Evolutionary conservation across 1,284 basidiomycete genomes (phyloP).

Genomic region (Xanthoconium separans): DNA sequence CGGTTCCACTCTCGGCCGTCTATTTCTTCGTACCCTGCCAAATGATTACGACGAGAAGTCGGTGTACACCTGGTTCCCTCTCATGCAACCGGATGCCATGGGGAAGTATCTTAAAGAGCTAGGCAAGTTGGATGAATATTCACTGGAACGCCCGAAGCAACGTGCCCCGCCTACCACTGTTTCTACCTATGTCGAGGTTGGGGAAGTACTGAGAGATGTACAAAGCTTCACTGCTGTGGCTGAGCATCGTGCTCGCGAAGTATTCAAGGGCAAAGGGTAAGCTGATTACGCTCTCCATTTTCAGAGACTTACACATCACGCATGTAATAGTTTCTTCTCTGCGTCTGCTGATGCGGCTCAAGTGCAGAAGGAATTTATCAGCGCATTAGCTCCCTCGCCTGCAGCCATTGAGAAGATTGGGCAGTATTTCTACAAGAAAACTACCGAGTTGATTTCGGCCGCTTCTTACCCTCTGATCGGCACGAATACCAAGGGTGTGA

Average conservation of each 20-base stretch:
- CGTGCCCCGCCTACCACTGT: slow-evolving; percentile 34
- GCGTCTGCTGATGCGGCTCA: slow-evolving; percentile 45
- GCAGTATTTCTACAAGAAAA: slow-evolving; percentile 61
- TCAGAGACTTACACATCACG: background rate
- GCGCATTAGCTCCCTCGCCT: slow-evolving; percentile 45
- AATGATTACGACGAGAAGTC: slow-evolving; percentile 67
- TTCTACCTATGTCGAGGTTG: slow-evolving; percentile 50
- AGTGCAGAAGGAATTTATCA: slow-evolving; percentile 50
- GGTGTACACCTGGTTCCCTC: slow-evolving; percentile 82
- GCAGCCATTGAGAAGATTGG: slow-evolving; percentile 50
- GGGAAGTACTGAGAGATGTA: slow-evolving; percentile 49
- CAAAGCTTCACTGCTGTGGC: slow-evolving; percentile 50
- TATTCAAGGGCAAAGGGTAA: slow-evolving; percentile 61
- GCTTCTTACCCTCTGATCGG: slow-evolving; percentile 56
- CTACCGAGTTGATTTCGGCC: slow-evolving; percentile 51
- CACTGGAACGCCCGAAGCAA: slow-evolving; percentile 45
- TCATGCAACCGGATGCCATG: slow-evolving; percentile 77
- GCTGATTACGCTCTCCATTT: slow-evolving; percentile 9
- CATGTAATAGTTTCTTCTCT: slow-evolving; percentile 50
- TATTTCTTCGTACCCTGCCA: slow-evolving; percentile 74
- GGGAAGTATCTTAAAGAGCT: slow-evolving; percentile 54
- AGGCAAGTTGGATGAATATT: slow-evolving; percentile 52
- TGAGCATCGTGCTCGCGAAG: slow-evolving; percentile 44
- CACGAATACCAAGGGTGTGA: slow-evolving; percentile 50
- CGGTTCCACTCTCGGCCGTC: slow-evolving; percentile 71